A percentile compares a stretch with the other conserved stretches of the same genome.
Evolutionary conservation across 768 basidiomycete genomes (phyloP).

Genomic region (Paxillus rubicundulus): DNA sequence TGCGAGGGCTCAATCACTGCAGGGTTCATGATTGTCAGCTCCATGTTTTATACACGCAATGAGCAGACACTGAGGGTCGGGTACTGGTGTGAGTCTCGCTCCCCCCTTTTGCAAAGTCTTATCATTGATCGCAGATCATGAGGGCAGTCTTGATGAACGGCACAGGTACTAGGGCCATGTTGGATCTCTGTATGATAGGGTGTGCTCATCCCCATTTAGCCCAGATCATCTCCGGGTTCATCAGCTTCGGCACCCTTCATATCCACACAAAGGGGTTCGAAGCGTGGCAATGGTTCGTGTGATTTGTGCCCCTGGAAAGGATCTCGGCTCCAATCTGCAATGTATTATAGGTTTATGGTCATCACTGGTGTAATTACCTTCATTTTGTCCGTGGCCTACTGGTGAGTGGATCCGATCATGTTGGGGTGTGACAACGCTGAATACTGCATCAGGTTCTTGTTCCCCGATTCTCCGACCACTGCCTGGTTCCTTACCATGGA

Average conservation of each 20-base stretch:
- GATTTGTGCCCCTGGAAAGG: not conserved
- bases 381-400: conserved; percentile 49
- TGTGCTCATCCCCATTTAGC: conserved; percentile 37
- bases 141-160: conserved; percentile 70
- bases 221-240: conserved; percentile 68
- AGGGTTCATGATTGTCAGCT: conserved; percentile 72
- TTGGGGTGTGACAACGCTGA: not conserved
- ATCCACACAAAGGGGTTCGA: conserved; percentile 55
- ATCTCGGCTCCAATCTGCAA: not conserved
- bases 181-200: too few relatives aligned
- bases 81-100: conserved; percentile 63
- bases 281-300: conserved; percentile 68
- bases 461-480: conserved; percentile 72
- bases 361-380: conserved; percentile 64
- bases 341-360: conserved; percentile 55
- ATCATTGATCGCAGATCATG: not conserved
- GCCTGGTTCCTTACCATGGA: conserved; percentile 70
- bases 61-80: conserved; percentile 71
- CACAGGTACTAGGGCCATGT: conserved; percentile 40
- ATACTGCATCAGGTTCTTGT: conserved; percentile 48
- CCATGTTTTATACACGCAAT: conserved; percentile 74
- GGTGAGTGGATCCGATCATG: conserved; percentile 33
- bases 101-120: not conserved
- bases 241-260: conserved; percentile 64
- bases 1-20: conserved; percentile 74